A percentile compares a stretch with the other conserved stretches of the same genome.
Evolutionary conservation across 495 filamentous ascomycete genomes (phyloP).

Genomic region (Neurospora sp.): DNA sequence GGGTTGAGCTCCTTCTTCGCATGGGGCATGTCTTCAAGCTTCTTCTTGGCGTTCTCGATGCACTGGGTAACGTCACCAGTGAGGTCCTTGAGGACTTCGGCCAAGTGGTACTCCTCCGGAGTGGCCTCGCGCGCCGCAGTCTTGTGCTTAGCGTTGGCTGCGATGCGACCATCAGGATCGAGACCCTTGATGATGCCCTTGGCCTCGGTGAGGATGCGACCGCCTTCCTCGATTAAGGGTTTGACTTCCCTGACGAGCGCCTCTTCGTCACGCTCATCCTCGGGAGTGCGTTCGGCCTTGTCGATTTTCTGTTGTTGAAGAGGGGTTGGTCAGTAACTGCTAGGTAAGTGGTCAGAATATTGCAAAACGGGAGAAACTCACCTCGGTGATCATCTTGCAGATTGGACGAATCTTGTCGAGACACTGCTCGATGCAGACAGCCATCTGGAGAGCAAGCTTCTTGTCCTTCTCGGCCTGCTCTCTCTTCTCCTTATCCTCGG

Average conservation of each 20-base stretch:
- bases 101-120: conserved; percentile 76
- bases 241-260: conserved; percentile 75
- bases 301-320: conserved; percentile 52
- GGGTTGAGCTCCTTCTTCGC: conserved; percentile 92
- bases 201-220: conserved; percentile 72
- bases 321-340: conserved; percentile 1
- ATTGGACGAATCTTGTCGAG: conserved; percentile 77
- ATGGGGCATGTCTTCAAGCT: conserved; percentile 82
- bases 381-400: conserved; percentile 78
- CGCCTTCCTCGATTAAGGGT: conserved; percentile 77
- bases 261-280: conserved; percentile 88
- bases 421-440: conserved; percentile 61
- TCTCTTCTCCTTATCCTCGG: conserved; percentile 43
- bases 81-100: conserved; percentile 70
- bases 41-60: conserved; percentile 79
- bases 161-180: conserved; percentile 79
- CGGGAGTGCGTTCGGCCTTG: conserved; percentile 68
- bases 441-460: conserved; percentile 71
- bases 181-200: conserved; percentile 85
- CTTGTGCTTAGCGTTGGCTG: conserved; percentile 77
- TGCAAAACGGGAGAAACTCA: conserved; percentile 28
- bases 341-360: background rate
- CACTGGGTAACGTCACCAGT: conserved; percentile 53
- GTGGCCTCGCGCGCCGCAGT: conserved; percentile 72
- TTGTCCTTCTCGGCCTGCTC: conserved; percentile 54